A percentile compares a stretch with the other conserved stretches of the same genome.
These are phyloP conservation scores for Gnaphalium uliginosum DNA, from an alignment of 129 eudicot genomes.

Conservation along the genomic window DNA sequence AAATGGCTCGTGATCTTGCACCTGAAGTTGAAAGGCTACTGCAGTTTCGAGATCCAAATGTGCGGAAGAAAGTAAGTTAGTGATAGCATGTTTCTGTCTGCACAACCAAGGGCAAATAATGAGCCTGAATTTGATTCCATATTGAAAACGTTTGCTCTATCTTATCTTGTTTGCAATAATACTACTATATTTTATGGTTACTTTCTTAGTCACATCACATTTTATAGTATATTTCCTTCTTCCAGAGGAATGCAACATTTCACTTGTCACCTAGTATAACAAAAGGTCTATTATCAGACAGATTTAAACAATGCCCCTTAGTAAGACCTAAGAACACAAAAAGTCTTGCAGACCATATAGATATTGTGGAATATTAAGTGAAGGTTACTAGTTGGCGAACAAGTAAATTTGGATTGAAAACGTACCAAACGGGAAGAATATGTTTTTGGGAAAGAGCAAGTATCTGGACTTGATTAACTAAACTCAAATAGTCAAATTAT, in stretches of 20 bases:
- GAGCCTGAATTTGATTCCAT: neutral
- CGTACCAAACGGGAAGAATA: neutral
- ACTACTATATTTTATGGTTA: neutral
- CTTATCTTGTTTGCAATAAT: conserved; percentile 5
- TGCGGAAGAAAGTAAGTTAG: conserved; percentile 88
- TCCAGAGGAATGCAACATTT: neutral
- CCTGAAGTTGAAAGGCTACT: conserved; percentile 95
- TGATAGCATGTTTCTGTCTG: neutral
- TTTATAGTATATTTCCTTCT: neutral
- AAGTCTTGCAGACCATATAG: neutral
- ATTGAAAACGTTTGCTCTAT: neutral
- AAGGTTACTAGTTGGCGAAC: conserved; percentile 3
- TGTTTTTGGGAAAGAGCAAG: neutral
- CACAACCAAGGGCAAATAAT: conserved; percentile 15
- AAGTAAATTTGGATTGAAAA: neutral
- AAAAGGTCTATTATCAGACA: neutral
- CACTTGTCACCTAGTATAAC: neutral
- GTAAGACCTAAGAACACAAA: conserved; percentile 10
- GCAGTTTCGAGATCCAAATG: conserved; percentile 95
- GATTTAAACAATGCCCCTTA: neutral
- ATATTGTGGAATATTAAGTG: neutral
- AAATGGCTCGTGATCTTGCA: conserved; percentile 99
- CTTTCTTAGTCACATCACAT: neutral
- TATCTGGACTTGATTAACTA: neutral
- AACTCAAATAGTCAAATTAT: neutral